Evolutionary conservation across 805 yeast genomes (phyloP), one percentile per base, ranked within the genome.

Genomic region (Naumovozyma dairenensis): DNA sequence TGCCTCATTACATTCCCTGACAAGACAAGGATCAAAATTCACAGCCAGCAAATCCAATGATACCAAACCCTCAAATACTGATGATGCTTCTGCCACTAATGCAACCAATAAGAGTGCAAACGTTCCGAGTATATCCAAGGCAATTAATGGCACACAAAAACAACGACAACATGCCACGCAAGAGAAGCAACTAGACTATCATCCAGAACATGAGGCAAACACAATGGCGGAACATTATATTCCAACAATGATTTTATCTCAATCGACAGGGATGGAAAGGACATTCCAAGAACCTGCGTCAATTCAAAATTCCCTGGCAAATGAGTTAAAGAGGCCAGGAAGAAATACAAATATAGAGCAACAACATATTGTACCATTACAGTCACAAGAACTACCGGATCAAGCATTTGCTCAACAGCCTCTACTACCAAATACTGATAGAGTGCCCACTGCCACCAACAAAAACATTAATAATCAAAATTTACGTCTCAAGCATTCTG

Each of bases 191-290:
- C 19, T n/a, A n/a, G n/a, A 20, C 16, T n/a, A n/a, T n/a, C n/a
- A n/a, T n/a, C n/a, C n/a, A n/a, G n/a, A n/a, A n/a, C n/a, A n/a
- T n/a, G n/a, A n/a, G n/a, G n/a, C n/a, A n/a, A n/a, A n/a, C n/a
- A n/a, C n/a, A n/a, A n/a, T n/a, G n/a, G n/a, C n/a, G 2, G 54
- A 55, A 17, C 55, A 60, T 28, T 63, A 60, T 37, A 49, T 59
- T 29, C 67, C 65, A n/a, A 53, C 55, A 34, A 60, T 63, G 63
- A 63, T 65, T 6, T 53, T 71, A 4, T 70, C 77, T 3, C 76
- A 71, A 42, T 69, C 76, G 0, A 69, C 73, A 0, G 77, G 76
- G 0, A 60, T 65, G 25, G 74, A 69, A 24, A 50, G 65, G 33
- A 60, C 59, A 4, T 60, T 63, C 37, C 58, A 55, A 16, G 56